A percentile compares a stretch with the other conserved stretches of the same genome.
Evolutionary conservation across 176 grass and related monocot species (phyloP).

Genomic region (Oryza meridionalis): DNA sequence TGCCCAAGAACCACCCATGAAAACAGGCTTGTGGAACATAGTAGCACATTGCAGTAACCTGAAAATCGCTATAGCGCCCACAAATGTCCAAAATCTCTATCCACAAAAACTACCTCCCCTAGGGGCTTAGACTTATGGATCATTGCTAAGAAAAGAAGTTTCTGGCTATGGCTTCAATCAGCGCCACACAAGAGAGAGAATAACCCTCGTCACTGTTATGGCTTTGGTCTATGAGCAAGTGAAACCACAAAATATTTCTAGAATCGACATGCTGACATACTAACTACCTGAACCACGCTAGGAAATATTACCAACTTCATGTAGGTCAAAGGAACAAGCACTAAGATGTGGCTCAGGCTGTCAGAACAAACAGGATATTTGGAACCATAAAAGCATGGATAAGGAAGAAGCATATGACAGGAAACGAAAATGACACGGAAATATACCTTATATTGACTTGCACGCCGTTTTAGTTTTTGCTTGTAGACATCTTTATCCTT

Average conservation of each 20-base stretch:
- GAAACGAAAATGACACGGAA: slow-evolving; percentile 35
- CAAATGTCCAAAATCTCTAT: not conserved
- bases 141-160: slow-evolving; percentile 16
- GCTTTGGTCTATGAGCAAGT: not conserved
- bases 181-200: not conserved
- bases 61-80: not conserved
- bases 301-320: not conserved
- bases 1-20: not conserved
- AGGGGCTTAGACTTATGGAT: not conserved
- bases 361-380: not conserved
- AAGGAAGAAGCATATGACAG: slow-evolving; percentile 15
- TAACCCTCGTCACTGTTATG: not conserved
- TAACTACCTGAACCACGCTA: not conserved
- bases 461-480: slow-evolving; percentile 77
- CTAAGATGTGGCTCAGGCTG: not conserved
- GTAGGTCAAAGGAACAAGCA: slow-evolving; percentile 13
- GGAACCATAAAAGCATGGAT: not conserved
- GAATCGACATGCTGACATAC: not conserved
- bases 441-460: slow-evolving; percentile 82
- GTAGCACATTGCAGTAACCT: not conserved
- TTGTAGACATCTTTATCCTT: slow-evolving; percentile 93
- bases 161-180: not conserved
- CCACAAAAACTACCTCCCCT: not conserved
- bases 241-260: slow-evolving; percentile 13
- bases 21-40: not conserved